phyloP scores from a whole-genome alignment of 2,329 filamentous ascomycete species.

The Epicoccum sorghinum region DNA sequence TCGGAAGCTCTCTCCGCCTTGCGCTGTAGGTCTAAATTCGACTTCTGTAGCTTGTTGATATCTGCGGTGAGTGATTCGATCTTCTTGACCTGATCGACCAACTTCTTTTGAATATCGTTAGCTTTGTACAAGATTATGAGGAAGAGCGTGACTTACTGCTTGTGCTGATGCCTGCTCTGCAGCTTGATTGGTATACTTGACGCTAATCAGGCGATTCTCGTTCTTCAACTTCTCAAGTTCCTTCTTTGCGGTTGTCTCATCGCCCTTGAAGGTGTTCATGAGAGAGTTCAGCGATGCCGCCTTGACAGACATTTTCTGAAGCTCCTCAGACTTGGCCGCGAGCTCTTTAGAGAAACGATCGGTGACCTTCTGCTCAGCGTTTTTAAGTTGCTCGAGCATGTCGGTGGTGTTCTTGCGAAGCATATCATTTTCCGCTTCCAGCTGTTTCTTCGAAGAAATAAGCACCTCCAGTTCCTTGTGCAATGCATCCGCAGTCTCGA shows the following conservation, averaged over 20 bases:
- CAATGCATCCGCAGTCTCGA: constrained; percentile 15
- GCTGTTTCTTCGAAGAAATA: constrained; percentile 23
- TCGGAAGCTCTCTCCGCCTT: constrained; percentile 18
- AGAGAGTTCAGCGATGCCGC: constrained; percentile 17
- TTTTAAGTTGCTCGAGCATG: constrained; percentile 24
- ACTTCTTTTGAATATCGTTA: constrained; percentile 9
- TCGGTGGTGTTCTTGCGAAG: constrained; percentile 23
- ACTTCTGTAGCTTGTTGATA: constrained; percentile 15
- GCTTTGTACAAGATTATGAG: neutral
- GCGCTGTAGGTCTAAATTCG: constrained; percentile 25
- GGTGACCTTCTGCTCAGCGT: constrained; percentile 18
- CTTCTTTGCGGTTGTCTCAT: constrained; percentile 18
- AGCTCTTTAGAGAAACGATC: constrained; percentile 26
- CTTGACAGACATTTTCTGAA: constrained; percentile 31
- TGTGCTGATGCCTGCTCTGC: constrained; percentile 29
- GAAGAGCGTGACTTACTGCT: constrained; percentile 17
- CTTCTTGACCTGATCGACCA: constrained; percentile 28
- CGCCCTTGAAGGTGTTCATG: constrained; percentile 20
- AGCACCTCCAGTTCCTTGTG: constrained; percentile 26
- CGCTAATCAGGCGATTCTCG: constrained; percentile 21
- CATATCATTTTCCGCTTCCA: constrained; percentile 21
- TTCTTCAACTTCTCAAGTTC: constrained; percentile 28
- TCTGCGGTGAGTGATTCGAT: constrained; percentile 20
- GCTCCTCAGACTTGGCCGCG: constrained; percentile 20
- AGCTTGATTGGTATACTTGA: constrained; percentile 31